These are phyloP conservation scores for Rhododendron vialii DNA, from an alignment of 148 eudicot genomes.

Conservation along the genomic window DNA sequence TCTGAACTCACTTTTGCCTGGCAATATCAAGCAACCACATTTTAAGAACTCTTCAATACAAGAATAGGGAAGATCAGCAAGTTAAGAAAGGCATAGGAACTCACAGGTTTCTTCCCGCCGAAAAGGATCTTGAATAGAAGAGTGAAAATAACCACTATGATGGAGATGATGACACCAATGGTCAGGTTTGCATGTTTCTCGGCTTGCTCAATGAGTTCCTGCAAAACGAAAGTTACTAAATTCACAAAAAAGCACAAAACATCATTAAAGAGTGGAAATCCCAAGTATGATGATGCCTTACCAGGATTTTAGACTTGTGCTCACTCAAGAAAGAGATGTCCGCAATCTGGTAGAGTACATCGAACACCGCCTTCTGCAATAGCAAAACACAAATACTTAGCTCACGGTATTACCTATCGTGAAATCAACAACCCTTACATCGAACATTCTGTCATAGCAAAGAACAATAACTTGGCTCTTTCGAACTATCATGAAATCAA, in stretches of 20 bases:
- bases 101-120: conserved; percentile 86
- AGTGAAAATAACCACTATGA: conserved; percentile 45
- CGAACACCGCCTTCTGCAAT: conserved; percentile 80
- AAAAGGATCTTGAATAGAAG: conserved; percentile 60
- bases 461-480: no score
- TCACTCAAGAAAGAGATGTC: conserved; percentile 76
- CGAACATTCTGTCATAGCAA: no score
- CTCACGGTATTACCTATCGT: not conserved
- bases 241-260: not conserved
- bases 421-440: not conserved
- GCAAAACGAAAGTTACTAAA: conserved; percentile 3
- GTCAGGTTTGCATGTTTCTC: conserved; percentile 78
- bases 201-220: conserved; percentile 88
- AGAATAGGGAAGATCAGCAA: not conserved
- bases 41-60: not conserved
- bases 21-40: not conserved
- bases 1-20: conserved; percentile 39
- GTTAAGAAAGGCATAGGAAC: conserved; percentile 15
- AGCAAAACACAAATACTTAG: not conserved
- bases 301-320: conserved; percentile 63
- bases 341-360: conserved; percentile 78
- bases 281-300: conserved; percentile 19
- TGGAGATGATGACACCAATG: conserved; percentile 56
- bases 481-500: no score
- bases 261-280: not conserved